Base-by-base conservation (phyloP, 176 grass and related monocot genomes). In the Panicum miliaceum region DNA sequence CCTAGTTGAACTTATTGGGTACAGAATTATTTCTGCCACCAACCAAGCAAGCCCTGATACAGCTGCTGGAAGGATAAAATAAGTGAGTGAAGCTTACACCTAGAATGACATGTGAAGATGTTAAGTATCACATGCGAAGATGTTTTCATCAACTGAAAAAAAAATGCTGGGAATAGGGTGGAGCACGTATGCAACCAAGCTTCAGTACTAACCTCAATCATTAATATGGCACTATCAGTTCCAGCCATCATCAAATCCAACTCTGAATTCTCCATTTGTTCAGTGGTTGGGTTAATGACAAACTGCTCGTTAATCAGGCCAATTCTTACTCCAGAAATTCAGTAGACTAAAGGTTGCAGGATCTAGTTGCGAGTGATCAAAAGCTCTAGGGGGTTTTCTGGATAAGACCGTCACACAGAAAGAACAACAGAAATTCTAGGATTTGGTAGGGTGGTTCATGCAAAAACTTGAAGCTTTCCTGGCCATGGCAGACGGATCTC, bases 191-290 rank as follows among this genome's bases (percentile, higher is more conserved):
- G 9, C 34, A 69, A 79, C 25, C 42, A 66, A 89, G 75, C 20
- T 76, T 87, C 69, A 78, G 59, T 22, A 68, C 83, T 76, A 80
- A 98, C 96, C 93, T 98, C 96, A 85, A 98, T 98, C 96, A 98
- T 98, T 73, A 95, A 85, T 75, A 95, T 85, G 81, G 96, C 91
- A 89, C 85, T 94, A 87, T 87, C 91, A 8, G 96, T 95, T 56
- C 96, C 96, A 80, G 96, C 91, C 79, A 98, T 91, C 85, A 95
- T 88, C 82, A 98, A 93, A 81, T 98, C 93, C 71, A 98, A 93
- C 74, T 98, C 91, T 48, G 96, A 95, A 61, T 89, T 81, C 52
- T 98, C 87, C 96, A 98, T 98, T 80, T 98, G 91, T 90, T 92
- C 92, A 70, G 86, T 95, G 51, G 91, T 98, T 81, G 96, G 96